These are phyloP conservation scores for Primulina huaijiensis DNA, from an alignment of 257 asterid species.

Conservation along the genomic window DNA sequence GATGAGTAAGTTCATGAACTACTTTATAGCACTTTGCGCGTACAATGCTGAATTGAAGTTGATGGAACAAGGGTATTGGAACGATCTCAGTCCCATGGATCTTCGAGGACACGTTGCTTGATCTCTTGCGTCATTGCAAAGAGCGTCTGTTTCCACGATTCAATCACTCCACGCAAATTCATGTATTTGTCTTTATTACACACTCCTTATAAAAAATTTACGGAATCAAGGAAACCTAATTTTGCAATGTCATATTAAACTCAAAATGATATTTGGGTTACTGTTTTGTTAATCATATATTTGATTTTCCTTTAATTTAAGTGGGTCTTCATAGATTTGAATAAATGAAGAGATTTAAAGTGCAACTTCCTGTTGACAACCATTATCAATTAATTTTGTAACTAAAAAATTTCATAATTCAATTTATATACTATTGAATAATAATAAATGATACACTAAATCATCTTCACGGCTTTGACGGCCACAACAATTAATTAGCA, in stretches of 20 bases:
- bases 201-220: no score
- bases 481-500: conserved; percentile 20
- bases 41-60: no score
- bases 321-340: neutral
- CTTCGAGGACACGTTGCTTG: no score
- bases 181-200: no score
- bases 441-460: conserved; percentile 33
- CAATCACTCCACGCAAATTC: no score
- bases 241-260: conserved; percentile 6
- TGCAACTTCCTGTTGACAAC: conserved; percentile 12
- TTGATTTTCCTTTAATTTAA: neutral
- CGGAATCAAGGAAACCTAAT: conserved; percentile 14
- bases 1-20: no score
- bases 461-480: conserved; percentile 27
- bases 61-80: no score
- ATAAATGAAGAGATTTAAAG: neutral
- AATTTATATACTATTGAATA: conserved; percentile 24
- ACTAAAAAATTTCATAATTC: conserved; percentile 27
- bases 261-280: neutral
- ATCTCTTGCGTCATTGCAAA: no score
- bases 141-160: no score
- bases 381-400: conserved; percentile 20
- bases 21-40: no score
- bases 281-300: neutral
- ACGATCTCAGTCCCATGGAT: no score